These are phyloP conservation scores for Clonostachys rosea DNA, from an alignment of 2,329 filamentous ascomycete species.

Conservation along the genomic window DNA sequence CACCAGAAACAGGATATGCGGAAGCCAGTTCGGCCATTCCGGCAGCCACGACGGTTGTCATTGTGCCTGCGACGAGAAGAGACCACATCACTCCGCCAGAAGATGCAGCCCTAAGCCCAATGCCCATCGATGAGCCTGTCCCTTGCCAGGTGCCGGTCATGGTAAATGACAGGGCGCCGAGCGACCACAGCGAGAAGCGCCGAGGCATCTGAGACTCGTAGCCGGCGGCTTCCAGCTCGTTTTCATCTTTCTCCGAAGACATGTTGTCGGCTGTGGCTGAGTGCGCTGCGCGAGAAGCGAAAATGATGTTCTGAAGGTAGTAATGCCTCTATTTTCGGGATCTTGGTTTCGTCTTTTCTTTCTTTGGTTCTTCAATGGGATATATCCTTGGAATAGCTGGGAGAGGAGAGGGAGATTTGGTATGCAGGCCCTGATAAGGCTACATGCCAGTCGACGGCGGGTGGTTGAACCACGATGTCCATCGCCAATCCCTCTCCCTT, in stretches of 20 bases:
- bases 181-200: conserved; percentile 16
- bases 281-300: no score
- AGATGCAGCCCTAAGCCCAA: conserved; percentile 15
- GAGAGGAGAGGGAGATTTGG: no score
- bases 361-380: no score
- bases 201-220: conserved; percentile 21
- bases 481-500: no score
- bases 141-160: conserved; percentile 22
- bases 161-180: conserved; percentile 18
- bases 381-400: no score
- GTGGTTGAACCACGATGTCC: no score
- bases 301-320: no score
- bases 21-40: conserved; percentile 18
- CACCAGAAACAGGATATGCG: conserved; percentile 15
- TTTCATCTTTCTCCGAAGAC: conserved; percentile 8
- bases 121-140: conserved; percentile 18
- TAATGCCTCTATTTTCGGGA: no score
- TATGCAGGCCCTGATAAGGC: no score
- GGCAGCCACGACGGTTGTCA: conserved; percentile 15
- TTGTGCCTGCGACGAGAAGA: conserved; percentile 14
- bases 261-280: no score
- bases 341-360: no score
- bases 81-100: conserved; percentile 17
- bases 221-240: conserved; percentile 21
- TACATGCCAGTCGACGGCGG: no score